These are phyloP conservation scores for Rhytidhysteron rufulum DNA, from an alignment of 2,329 filamentous ascomycete genomes.

Conservation along the genomic window DNA sequence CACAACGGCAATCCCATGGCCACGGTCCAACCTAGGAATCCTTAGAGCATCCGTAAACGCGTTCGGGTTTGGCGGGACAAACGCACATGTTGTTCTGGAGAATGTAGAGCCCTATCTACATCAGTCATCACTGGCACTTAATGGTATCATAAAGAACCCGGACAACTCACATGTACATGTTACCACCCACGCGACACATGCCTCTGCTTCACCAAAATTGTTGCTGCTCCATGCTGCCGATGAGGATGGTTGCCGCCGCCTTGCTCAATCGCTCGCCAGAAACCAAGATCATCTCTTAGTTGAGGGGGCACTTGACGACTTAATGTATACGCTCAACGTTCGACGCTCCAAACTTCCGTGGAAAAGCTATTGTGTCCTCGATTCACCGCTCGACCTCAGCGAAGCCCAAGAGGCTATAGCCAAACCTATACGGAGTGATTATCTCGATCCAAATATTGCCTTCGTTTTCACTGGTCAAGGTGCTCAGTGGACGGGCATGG, in stretches of 20 bases:
- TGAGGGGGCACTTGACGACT: neutral
- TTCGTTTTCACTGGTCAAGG: slow-evolving; percentile 2
- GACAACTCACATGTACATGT: no score
- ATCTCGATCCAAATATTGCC: no score
- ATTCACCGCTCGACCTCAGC: neutral
- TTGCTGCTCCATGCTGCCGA: neutral
- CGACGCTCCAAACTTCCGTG: neutral
- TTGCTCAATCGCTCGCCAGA: neutral
- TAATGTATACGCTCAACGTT: neutral
- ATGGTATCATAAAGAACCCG: no score
- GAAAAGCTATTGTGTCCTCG: neutral
- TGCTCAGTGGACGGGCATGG: slow-evolving; percentile 1
- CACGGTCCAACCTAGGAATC: no score
- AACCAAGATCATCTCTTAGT: neutral
- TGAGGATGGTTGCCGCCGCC: neutral
- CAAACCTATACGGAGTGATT: no score
- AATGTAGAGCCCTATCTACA: no score
- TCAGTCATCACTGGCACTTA: no score
- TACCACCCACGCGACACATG: no score
- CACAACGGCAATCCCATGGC: no score
- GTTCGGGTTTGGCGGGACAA: no score
- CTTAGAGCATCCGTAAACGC: no score
- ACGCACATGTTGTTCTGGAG: no score
- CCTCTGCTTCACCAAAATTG: neutral
- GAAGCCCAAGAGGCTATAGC: neutral